Base-by-base conservation (phyloP, 2,329 filamentous ascomycete species). In the Aspergillus thermomutatus region DNA sequence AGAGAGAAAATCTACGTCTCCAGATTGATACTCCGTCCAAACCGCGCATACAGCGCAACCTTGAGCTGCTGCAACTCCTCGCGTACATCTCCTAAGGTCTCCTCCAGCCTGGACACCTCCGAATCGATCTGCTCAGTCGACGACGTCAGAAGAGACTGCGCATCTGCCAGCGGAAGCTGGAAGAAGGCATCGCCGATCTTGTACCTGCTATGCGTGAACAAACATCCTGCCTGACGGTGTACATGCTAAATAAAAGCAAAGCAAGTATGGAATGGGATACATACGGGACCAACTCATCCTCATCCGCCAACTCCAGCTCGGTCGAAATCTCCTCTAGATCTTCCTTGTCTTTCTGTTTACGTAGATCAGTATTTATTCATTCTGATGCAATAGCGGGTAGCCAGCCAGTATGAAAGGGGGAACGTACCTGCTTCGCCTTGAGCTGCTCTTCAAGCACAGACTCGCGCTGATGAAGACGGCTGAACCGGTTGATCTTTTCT, bases 401-500 rank as follows among this genome's bases (percentile, higher is more conserved):
- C 27, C 25, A 26, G 25, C 25, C 27, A 28, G 27, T 11, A 40
- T 31, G 17, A 51, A 21, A n/a, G n/a, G 21, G 23, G 9, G n/a
- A 11, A 53, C 40, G 21, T 66, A 73, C 93, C 73, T 86, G 86
- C 74, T 96, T 97, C 5, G 77, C 74, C 70, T 89, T 88, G 63
- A 97, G 77, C 66, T 94, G 87, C 49, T 95, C 92, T 71, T 95
- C 87, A 3, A 97, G 74, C 3, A 82, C 76, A 34, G 89, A 82
- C 73, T 96, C 90, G 52, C 90, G 88, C 72, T 95, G 91, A 74
- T 99, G 94, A 61, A 99, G 81, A 47, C 92, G 87, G 75, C 92
- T 97, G 82, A 99, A 99, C 63, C 87, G 88, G 79, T 99, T 99
- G 85, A 99, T 99, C 79, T 94, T 96, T 79, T 97, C 92, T 76